Percentiles rank a stretch among this genome's conserved stretches.
Conservation (phyloP, 2,329 filamentous ascomycete species). For the Lasiodiplodia sp. region DNA sequence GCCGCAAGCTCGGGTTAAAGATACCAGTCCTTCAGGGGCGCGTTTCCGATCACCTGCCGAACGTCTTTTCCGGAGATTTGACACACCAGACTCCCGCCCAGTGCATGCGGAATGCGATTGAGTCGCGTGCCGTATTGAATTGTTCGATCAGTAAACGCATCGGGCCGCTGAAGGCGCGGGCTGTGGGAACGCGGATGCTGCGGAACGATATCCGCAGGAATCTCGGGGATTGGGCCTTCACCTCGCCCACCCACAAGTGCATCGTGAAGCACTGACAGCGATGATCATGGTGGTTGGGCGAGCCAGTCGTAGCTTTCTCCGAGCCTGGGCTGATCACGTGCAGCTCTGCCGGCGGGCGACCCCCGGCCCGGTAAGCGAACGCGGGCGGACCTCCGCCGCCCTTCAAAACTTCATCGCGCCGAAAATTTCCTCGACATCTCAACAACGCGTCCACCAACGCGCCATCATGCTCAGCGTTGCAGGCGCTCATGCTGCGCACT, state of each 20-base stretch:
- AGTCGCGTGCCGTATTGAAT: constrained; percentile 10
- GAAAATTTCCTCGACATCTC: constrained; percentile 9
- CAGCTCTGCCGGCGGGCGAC: neutral
- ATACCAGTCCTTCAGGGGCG: neutral
- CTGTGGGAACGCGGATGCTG: neutral
- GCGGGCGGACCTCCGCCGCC: neutral
- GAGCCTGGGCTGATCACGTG: constrained; percentile 9
- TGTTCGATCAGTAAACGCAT: neutral
- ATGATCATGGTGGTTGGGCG: constrained; percentile 8
- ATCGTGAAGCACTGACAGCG: neutral
- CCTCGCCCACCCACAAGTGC: neutral
- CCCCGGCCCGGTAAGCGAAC: constrained; percentile 28
- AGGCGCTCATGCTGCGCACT: neutral
- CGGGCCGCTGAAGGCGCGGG: neutral
- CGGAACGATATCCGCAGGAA: constrained; percentile 10
- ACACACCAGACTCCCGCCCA: constrained; percentile 5
- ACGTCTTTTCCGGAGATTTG: neutral
- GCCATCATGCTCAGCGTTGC: constrained; percentile 3
- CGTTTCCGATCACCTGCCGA: neutral
- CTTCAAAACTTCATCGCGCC: constrained; percentile 13
- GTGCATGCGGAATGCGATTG: neutral
- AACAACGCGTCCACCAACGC: constrained; percentile 18
- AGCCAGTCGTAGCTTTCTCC: neutral
- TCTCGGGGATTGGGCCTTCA: neutral
- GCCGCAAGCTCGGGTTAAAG: constrained; percentile 19